Base-by-base conservation (phyloP, 164 flowering plant genomes). In the Nymphaea thermarum region DNA sequence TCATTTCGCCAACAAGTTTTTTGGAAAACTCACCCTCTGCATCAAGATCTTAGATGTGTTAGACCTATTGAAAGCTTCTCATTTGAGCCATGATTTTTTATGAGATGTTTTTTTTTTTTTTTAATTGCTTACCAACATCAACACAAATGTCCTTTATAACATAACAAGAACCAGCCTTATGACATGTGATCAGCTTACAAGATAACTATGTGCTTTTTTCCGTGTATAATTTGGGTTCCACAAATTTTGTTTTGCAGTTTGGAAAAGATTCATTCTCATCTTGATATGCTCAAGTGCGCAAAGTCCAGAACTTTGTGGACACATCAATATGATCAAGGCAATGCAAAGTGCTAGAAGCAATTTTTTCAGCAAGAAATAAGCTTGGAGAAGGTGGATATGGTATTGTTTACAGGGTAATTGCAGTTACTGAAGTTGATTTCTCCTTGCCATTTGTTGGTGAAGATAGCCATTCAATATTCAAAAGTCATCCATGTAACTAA, bases 131-230 rank as follows among this genome's bases (percentile, higher is more conserved):
- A 57, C 88, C 89, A 15, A 84, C 86, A 70, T 88, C 90, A 17
- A 83, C 63, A 65, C 89, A 80, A 8, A 86, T 83, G 69, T 88
- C 93, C 77, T 84, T 88, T 43, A 84, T 75, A 57, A 71, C 75
- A 71, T 74, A 71, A 76, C 59, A 74, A 69, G 64, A 62, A 57
- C 64, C 78, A 70, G 77, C 90, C 71, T 83, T 79, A 73, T 73
- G 81, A 70, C 85, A 80, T 67, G 77, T 74, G 14, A 73, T 68
- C 16, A 76, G 67, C 76, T 81, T 79, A 12, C 82, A 82, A 65
- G 82, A 82, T 66, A 74, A 66, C 68, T 80, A 86, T 25, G 62
- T 77, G 73, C 69, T 77, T 72, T 84, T 85, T 63, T 85, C 87
- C 17, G 80, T 73, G 71, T 72, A 83, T 55, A 75, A 7, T 75